Conservation (phyloP, 129 eudicot species). For the Tagetes patula region DNA sequence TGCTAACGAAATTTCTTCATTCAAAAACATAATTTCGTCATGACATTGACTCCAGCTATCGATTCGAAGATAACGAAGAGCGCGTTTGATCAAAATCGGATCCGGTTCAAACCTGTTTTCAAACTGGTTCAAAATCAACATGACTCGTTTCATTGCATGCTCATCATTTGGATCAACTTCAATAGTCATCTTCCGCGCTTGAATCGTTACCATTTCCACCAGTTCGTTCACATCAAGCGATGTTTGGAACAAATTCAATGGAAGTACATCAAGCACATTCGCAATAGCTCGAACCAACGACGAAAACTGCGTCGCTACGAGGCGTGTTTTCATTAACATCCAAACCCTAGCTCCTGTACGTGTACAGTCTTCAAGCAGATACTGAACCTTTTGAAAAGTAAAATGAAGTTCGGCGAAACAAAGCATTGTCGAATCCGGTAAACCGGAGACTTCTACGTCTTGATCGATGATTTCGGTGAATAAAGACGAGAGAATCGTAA, state of each 20-base stretch:
- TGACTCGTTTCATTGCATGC: conserved; percentile 44
- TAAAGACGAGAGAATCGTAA: conserved; percentile 48
- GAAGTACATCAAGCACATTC: conserved; percentile 65
- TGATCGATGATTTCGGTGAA: conserved; percentile 49
- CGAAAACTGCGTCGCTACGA: conserved; percentile 50
- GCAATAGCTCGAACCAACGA: conserved; percentile 43
- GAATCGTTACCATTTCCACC: conserved; percentile 58
- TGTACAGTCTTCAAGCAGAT: conserved; percentile 62
- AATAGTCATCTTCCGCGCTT: conserved; percentile 48
- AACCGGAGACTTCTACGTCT: background rate
- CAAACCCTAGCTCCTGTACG: conserved; percentile 47
- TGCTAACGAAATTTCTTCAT: conserved; percentile 44
- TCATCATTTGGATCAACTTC: conserved; percentile 55
- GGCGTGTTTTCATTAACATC: conserved; percentile 58
- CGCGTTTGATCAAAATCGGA: conserved; percentile 39
- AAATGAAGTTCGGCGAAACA: conserved; percentile 74
- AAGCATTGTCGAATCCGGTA: conserved; percentile 37
- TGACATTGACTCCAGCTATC: conserved; percentile 60
- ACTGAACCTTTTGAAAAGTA: conserved; percentile 53
- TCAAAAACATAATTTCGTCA: conserved; percentile 56
- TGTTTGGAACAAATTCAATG: conserved; percentile 30
- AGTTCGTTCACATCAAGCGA: conserved; percentile 57
- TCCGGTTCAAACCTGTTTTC: conserved; percentile 70
- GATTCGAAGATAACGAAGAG: conserved; percentile 51
- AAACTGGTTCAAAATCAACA: conserved; percentile 56